Base-by-base conservation (phyloP, 352 stramenopile species). In the Thraustochytrium sp. region DNA sequence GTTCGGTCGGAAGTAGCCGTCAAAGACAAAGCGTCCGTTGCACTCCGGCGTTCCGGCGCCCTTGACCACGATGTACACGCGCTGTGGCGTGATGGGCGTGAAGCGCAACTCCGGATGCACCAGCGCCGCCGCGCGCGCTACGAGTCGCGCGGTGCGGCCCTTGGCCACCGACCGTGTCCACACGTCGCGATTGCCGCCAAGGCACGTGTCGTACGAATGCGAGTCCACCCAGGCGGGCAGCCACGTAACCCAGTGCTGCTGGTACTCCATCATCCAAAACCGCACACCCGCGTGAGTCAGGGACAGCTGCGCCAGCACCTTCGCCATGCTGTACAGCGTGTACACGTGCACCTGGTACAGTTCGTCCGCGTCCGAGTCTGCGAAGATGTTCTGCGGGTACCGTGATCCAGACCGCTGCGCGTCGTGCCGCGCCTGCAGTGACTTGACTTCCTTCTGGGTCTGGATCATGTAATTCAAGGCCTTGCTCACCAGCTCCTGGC, bases 271-370 rank as follows among this genome's bases (percentile, higher is more conserved):
- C 68, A 80, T 80, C 9, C 42, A 68, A 13, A 38, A 13, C 23
- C 68, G 68, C 18, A 64, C 68, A 42, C 34, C 31, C n/a, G 31
- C 21, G 38, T 51, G 37, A 0, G 46, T 2, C 1, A 46, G 34
- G 49, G 23, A 80, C 37, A 80, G 31, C 68, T 80, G 48, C 9
- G 11, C 68, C 46, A 80, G 53, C 26, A 26, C 53, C 31, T 80
- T 80, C 0, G 68, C 53, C 9, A 80, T 42, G 8, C 34, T 5
- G 51, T 80, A 80, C 34, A 64, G 29, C 23, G 68, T 44, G 26
- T 80, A 80, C 34, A 80, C 68, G 26, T 80, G 76, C n/a, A 80
- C 5, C 23, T 61, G 31, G 31, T 75, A 80, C 68, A 80, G 26
- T 4, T 80, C 68, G 16, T 80, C 68, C 53, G 53, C 18, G 21